phyloP scores from a whole-genome alignment of 345 rosid genomes.

The Eucalyptus polyanthemos region DNA sequence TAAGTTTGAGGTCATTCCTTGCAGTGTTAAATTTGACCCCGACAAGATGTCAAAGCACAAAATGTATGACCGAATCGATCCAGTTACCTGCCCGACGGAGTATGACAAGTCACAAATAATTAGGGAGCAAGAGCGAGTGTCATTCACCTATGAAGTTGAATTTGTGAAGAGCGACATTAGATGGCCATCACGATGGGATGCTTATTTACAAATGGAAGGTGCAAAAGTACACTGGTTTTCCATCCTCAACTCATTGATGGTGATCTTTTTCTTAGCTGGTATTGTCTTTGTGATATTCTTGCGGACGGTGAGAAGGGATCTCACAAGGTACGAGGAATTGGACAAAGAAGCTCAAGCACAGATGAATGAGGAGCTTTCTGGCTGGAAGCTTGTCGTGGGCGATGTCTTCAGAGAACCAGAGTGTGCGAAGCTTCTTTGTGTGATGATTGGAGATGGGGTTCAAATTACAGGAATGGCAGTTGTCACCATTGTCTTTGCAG shows the following conservation, averaged over 20 bases:
- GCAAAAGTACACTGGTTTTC: slow-evolving; percentile 42
- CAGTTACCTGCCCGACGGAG: slow-evolving; percentile 16
- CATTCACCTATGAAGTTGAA: slow-evolving; percentile 34
- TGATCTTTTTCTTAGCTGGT: slow-evolving; percentile 31
- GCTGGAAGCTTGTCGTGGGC: slow-evolving; percentile 49
- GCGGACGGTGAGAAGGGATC: slow-evolving; percentile 30
- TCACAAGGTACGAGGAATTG: slow-evolving; percentile 33
- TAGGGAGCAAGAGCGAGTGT: slow-evolving; percentile 25
- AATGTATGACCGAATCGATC: slow-evolving; percentile 2
- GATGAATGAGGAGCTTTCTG: slow-evolving; percentile 40
- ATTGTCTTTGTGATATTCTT: slow-evolving; percentile 33
- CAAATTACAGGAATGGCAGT: slow-evolving; percentile 35
- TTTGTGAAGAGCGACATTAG: slow-evolving; percentile 27
- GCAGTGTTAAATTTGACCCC: slow-evolving; percentile 23
- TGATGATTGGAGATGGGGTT: slow-evolving; percentile 36
- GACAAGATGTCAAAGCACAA: slow-evolving; percentile 16
- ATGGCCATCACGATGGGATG: slow-evolving; percentile 51
- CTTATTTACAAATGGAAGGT: slow-evolving; percentile 38
- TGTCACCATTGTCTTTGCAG: slow-evolving; percentile 33
- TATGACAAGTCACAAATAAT: slow-evolving; percentile 29
- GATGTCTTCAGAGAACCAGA: slow-evolving; percentile 39
- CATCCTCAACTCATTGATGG: slow-evolving; percentile 32
- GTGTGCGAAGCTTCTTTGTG: slow-evolving; percentile 24
- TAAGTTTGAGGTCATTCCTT: slow-evolving; percentile 32
- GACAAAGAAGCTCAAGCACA: slow-evolving; percentile 40